Evolutionary conservation across 306 rosid genomes (phyloP), one percentile per base, ranked within the genome.

Genomic region (Canavalia gladiata): DNA sequence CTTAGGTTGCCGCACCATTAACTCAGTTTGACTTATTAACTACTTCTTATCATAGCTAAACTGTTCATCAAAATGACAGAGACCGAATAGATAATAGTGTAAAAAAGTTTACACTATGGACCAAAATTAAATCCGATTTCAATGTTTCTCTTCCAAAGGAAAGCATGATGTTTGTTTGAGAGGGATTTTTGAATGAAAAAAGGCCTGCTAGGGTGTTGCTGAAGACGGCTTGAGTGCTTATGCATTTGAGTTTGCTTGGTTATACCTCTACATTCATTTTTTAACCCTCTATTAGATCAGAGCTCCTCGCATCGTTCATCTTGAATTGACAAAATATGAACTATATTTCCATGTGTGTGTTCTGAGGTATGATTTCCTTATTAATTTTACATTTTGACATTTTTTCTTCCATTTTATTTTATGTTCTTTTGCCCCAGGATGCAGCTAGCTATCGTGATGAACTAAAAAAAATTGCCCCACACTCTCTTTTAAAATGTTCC

Each of bases 381-480:
- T 59, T 35, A 54, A 13, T 77, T 67, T 52, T 65, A 28, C 77
- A 69, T 33, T 63, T 76, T 62, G 30, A 74, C 34, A 31, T 31
- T 13, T 66, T 74, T 31, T 76, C 55, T 78, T 46, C 13, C 45
- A 28, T 12, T 6, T 10, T 29, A 3, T 5, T 29, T 37, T 18
- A 18, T 18, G 25, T 6, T 55, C 3, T 33, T 25, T 31, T 49
- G 9, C 39, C 10, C 49, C 87, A 95, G 99, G 99, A 95, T 35
- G 99, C 99, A 33, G 98, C 94, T 55, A 93, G 84, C 75, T 92
- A 86, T 80, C 99, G 97, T 11, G 93, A 95, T 50, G 97, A 95
- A 85, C 89, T 95, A 39, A 90, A 82, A 81, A 89, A 84, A 85
- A 88, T 93, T 59, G 87, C 97, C 5, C 99, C 98, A 1, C 88